Conservation (phyloP, 352 stramenopile species). For the Elongisporangium prolatum region DNA sequence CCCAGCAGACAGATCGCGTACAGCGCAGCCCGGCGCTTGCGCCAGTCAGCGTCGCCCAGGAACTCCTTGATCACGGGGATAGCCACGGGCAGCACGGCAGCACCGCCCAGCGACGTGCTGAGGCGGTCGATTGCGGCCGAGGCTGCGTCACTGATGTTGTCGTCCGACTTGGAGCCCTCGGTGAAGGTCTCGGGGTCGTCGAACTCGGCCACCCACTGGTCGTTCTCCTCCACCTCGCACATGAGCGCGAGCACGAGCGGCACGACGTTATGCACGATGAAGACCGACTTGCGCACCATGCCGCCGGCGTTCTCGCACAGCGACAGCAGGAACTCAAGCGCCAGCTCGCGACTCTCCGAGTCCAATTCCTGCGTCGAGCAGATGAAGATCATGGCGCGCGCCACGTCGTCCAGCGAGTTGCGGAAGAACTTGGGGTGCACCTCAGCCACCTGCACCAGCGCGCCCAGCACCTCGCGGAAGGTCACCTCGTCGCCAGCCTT, state of each 20-base stretch:
- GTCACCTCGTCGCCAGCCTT: slow-evolving; percentile 50
- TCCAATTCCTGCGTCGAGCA: slow-evolving; percentile 58
- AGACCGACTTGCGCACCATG: slow-evolving; percentile 75
- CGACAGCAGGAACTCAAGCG: slow-evolving; percentile 78
- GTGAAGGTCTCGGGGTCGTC: slow-evolving; percentile 79
- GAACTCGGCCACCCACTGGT: slow-evolving; percentile 64
- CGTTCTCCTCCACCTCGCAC: slow-evolving; percentile 77
- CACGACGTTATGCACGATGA: slow-evolving; percentile 60
- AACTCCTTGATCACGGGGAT: slow-evolving; percentile 73
- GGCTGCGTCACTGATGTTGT: slow-evolving; percentile 65
- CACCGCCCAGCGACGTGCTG: slow-evolving; percentile 62
- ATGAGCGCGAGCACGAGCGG: slow-evolving; percentile 75
- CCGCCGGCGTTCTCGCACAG: slow-evolving; percentile 75
- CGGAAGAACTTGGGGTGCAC: slow-evolving; percentile 83
- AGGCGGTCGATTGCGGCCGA: slow-evolving; percentile 76
- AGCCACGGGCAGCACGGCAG: slow-evolving; percentile 65
- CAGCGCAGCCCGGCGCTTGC: slow-evolving; percentile 71
- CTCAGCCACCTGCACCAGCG: slow-evolving; percentile 71
- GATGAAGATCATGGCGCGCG: slow-evolving; percentile 78
- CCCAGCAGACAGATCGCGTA: slow-evolving; percentile 76
- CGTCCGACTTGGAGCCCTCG: slow-evolving; percentile 54
- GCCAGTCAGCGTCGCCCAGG: slow-evolving; percentile 59
- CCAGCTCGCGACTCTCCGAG: slow-evolving; percentile 70
- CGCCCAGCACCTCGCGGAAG: slow-evolving; percentile 68
- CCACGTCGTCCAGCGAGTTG: slow-evolving; percentile 58